Conservation (phyloP, 345 rosid genomes). For the Litchi chinensis region DNA sequence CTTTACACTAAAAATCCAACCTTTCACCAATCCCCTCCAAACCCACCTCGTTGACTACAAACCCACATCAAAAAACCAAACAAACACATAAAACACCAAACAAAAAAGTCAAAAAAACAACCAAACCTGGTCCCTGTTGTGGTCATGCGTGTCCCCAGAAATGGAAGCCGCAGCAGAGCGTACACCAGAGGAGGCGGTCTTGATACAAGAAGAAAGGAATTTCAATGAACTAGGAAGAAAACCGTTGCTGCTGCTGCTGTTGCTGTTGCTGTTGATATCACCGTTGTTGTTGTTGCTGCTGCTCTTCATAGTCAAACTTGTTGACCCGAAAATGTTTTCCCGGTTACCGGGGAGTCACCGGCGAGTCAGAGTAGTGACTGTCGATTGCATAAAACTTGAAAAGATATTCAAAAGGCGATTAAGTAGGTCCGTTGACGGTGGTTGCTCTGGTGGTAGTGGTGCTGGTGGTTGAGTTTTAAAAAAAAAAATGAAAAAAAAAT, state of each 20-base stretch:
- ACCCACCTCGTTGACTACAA: background rate
- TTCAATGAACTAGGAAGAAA: slow-evolving; percentile 77
- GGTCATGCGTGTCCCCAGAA: slow-evolving; percentile 57
- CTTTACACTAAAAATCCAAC: background rate
- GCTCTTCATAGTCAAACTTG: slow-evolving; percentile 64
- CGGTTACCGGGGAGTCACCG: slow-evolving; percentile 65
- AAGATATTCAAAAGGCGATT: too few species aligned
- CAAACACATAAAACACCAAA: background rate
- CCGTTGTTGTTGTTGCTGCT: slow-evolving; percentile 35
- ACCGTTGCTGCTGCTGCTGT: slow-evolving; percentile 39
- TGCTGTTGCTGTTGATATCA: slow-evolving; percentile 24
- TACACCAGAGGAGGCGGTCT: slow-evolving; percentile 94
- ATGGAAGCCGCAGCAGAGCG: slow-evolving; percentile 88
- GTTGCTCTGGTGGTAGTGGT: slow-evolving; percentile 16
- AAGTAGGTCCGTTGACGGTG: slow-evolving; percentile 10
- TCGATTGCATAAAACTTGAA: slow-evolving; percentile 44
- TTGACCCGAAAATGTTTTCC: slow-evolving; percentile 23
- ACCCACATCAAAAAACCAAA: background rate
- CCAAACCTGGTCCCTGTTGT: slow-evolving; percentile 77
- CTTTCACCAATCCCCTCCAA: background rate
- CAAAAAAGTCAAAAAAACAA: slow-evolving; percentile 1
- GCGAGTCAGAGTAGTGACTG: slow-evolving; percentile 41
- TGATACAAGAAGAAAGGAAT: slow-evolving; percentile 82
- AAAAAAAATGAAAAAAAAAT: slow-evolving; percentile 15
- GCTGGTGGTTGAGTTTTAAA: slow-evolving; percentile 36